Evolutionary conservation across 2,329 filamentous ascomycete species (phyloP).

Genomic region (Fusarium sp.): DNA sequence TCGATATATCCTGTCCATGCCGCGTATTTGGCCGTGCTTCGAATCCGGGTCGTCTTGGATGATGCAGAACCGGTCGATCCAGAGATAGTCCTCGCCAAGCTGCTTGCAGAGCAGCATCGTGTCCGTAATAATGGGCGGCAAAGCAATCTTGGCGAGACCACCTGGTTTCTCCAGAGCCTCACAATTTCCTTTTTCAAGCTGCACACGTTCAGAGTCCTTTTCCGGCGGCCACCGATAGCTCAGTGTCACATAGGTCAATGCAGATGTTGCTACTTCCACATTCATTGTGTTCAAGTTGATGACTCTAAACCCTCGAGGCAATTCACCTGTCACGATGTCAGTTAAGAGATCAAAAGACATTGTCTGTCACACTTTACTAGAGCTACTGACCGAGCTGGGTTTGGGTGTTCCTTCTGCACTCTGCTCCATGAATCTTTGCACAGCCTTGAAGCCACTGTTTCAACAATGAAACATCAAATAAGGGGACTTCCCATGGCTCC

Average conservation of each 20-base stretch:
- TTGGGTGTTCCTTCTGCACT: neutral
- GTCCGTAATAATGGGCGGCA: neutral
- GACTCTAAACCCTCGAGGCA: neutral
- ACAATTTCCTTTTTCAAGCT: neutral
- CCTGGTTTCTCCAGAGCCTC: neutral
- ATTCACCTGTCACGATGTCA: neutral
- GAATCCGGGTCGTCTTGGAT: neutral
- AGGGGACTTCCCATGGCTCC: neutral
- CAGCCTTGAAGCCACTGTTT: neutral
- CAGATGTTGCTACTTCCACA: neutral
- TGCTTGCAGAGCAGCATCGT: neutral
- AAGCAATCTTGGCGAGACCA: neutral
- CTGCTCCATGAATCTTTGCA: neutral
- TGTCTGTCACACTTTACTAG: neutral
- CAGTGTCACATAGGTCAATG: neutral
- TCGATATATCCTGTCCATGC: neutral
- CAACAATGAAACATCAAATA: neutral
- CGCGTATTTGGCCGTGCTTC: neutral
- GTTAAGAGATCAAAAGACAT: too few relatives aligned
- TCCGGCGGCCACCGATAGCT: neutral
- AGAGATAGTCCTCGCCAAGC: neutral
- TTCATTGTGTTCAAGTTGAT: neutral
- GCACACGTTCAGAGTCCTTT: neutral
- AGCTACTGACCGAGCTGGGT: neutral
- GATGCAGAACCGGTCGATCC: slow-evolving; percentile 5